Percentiles rank a stretch among this genome's conserved stretches.
These are phyloP conservation scores for Annulohypoxylon nitens DNA, from an alignment of 495 filamentous ascomycete genomes.

Conservation along the genomic window DNA sequence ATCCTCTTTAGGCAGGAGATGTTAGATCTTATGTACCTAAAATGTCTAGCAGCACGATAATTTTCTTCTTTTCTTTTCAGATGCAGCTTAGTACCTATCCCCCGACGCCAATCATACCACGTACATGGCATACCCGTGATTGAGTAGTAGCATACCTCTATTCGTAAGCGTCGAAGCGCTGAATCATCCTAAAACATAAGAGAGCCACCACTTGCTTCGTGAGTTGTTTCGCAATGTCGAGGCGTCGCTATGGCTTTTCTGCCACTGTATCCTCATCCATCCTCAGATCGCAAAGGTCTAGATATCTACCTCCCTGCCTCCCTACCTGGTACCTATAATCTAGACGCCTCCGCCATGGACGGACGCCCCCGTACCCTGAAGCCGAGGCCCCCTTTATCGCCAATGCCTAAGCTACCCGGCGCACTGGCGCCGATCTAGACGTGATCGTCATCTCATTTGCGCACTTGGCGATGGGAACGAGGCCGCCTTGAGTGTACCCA, in stretches of 20 bases:
- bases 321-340: not conserved
- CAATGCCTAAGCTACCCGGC: not conserved
- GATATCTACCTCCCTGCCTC: too few species aligned
- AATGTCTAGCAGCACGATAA: conserved; percentile 1
- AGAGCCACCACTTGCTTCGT: not conserved
- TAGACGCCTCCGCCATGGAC: not conserved
- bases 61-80: conserved; percentile 10
- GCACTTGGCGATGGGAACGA: not conserved
- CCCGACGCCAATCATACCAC: conserved; percentile 9
- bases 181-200: not conserved
- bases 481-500: conserved; percentile 1
- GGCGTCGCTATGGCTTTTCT: not conserved
- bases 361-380: not conserved
- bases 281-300: not conserved
- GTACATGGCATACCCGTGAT: not conserved
- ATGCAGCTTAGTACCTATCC: conserved; percentile 1
- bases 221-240: conserved; percentile 1
- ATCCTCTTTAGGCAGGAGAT: conserved; percentile 31
- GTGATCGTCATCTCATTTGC: not conserved
- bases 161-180: conserved; percentile 1
- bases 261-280: not conserved
- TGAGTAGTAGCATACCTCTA: not conserved
- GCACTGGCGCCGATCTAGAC: not conserved
- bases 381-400: not conserved
- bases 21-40: not conserved